Percentiles rank a stretch among this genome's conserved stretches.
Evolutionary conservation across 148 eudicot genomes (phyloP).

Genomic region (Amaranthus hypochondriacus): DNA sequence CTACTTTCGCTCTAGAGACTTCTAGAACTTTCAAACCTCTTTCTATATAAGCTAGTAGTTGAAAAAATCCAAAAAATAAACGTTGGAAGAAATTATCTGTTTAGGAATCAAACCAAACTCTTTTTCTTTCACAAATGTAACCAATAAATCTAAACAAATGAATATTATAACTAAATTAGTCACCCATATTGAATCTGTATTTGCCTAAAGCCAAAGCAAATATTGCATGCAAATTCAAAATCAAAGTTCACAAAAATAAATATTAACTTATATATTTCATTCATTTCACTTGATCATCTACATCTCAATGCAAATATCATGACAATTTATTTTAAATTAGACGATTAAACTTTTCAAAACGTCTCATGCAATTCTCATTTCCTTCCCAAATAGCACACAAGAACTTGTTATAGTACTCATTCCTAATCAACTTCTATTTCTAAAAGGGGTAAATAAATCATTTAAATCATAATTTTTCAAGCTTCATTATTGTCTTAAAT

Average conservation of each 20-base stretch:
- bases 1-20: no score
- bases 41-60: no score
- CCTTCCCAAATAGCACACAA: not conserved
- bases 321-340: slow-evolving; percentile 33
- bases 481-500: not conserved
- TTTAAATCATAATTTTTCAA: not conserved
- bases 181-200: slow-evolving; percentile 73
- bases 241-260: not conserved
- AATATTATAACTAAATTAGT: slow-evolving; percentile 44
- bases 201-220: slow-evolving; percentile 33
- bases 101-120: slow-evolving; percentile 19
- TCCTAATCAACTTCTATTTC: not conserved
- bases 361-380: slow-evolving; percentile 62
- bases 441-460: not conserved
- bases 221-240: slow-evolving; percentile 18
- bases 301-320: slow-evolving; percentile 36
- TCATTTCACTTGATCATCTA: slow-evolving; percentile 26
- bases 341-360: not conserved
- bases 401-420: slow-evolving; percentile 1
- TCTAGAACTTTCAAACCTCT: no score
- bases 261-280: slow-evolving; percentile 7
- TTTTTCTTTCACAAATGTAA: slow-evolving; percentile 30
- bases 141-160: slow-evolving; percentile 26
- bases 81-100: slow-evolving; percentile 33
- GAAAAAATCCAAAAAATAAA: not conserved